These are phyloP conservation scores for Chaetomium strumarium DNA, from an alignment of 2,329 filamentous ascomycete genomes.

Conservation along the genomic window DNA sequence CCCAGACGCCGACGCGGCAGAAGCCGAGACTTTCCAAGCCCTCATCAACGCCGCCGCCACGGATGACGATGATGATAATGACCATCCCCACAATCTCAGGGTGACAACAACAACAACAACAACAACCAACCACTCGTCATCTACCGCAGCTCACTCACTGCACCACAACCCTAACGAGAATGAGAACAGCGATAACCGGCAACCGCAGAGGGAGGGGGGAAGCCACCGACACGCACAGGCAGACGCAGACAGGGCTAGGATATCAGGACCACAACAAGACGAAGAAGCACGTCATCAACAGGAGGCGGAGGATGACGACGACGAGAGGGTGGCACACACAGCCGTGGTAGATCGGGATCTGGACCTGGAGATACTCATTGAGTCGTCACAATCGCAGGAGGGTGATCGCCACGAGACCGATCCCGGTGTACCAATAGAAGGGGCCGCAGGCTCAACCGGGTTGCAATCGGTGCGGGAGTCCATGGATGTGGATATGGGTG, in stretches of 20 bases:
- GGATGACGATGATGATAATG: conserved; percentile 29
- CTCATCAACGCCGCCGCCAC: conserved; percentile 45
- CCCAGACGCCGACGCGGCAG: conserved; percentile 32
- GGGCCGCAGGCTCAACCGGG: too few relatives aligned
- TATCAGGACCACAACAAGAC: neutral
- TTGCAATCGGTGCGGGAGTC: neutral
- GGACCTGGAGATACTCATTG: conserved; percentile 48
- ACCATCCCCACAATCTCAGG: conserved; percentile 10
- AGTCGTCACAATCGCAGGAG: conserved; percentile 35
- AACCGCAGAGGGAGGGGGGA: too few relatives aligned
- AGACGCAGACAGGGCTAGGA: neutral
- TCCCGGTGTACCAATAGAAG: neutral
- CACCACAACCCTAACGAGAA: too few relatives aligned
- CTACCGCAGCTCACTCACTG: too few relatives aligned
- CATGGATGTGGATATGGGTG: conserved; percentile 20
- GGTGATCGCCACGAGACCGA: conserved; percentile 1
- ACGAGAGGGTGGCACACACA: conserved; percentile 18
- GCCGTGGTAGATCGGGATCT: conserved; percentile 42
- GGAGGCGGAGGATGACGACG: conserved; percentile 17
- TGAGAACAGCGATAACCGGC: too few relatives aligned
- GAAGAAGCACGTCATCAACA: neutral
- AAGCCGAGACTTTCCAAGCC: conserved; percentile 41
- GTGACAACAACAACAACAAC: conserved; percentile 18
- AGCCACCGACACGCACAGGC: neutral
- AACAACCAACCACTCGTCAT: neutral